These are phyloP conservation scores for Rhododendron ovatum DNA, from an alignment of 148 eudicot species.

Conservation along the genomic window DNA sequence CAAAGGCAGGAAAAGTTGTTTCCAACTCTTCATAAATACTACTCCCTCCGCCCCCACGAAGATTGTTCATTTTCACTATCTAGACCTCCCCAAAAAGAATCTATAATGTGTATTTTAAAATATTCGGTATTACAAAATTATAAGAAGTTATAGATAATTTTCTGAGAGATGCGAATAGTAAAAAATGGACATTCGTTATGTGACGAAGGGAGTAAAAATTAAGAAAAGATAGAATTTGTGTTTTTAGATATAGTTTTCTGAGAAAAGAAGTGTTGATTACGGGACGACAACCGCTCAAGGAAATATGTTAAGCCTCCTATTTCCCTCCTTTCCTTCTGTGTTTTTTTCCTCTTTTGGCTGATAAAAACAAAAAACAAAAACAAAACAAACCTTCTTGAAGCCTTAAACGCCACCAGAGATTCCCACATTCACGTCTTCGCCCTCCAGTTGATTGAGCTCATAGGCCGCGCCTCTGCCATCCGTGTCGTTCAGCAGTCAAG, in stretches of 20 bases:
- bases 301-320: not conserved
- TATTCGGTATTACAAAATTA: too few species aligned
- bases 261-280: not conserved
- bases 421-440: conserved; percentile 22
- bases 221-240: not conserved
- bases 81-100: too few species aligned
- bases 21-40: not conserved
- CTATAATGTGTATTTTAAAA: too few species aligned
- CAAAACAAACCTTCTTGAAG: conserved; percentile 26
- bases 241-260: not conserved
- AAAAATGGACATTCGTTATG: too few species aligned
- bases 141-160: too few species aligned
- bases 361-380: too few species aligned
- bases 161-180: too few species aligned
- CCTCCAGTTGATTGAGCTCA: conserved; percentile 34
- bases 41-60: not conserved
- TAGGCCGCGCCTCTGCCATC: conserved; percentile 39
- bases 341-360: not conserved
- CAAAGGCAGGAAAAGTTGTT: not conserved
- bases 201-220: too few species aligned
- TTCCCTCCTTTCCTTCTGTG: not conserved
- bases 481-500: conserved; percentile 30
- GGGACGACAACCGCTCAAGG: not conserved
- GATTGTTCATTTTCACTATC: too few species aligned
- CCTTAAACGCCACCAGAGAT: conserved; percentile 15